Evolutionary conservation across 2,329 filamentous ascomycete species (phyloP), one percentile per base, ranked within the genome.

Genomic region (Didymella segeticola): DNA sequence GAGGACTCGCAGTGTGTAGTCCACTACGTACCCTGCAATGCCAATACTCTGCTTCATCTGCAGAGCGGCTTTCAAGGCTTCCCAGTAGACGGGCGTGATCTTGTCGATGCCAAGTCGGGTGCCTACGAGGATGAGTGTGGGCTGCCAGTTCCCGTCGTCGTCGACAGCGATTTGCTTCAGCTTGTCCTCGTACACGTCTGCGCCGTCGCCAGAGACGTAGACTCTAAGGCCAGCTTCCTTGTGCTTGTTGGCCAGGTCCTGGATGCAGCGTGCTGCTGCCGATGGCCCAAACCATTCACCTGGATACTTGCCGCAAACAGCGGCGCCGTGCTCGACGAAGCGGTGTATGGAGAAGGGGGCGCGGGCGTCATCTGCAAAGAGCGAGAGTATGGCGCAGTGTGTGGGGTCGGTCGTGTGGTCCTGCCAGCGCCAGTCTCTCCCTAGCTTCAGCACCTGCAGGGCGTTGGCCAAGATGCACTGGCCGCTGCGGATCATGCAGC

Each of bases 221-320:
- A 98, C 91, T 37, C 87, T 85, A 11, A 98, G 78, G 1, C 81
- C 83, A 4, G 83, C 80, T 42, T 86, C 80, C 47, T 80, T 74
- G 60, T 88, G 82, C 56, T 85, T 81, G 55, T 88, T 88, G 20
- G 87, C 86, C 30, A 99, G 80, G 17, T 90, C 90, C 73, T 95
- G 89, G 62, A 99, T 97, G 74, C 95, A 98, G 51, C 89, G 86
- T 39, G 95, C 93, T 9, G 95, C 96, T 6, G 95, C 95, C 15
- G 92, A 97, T n/a, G 95, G 95, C 0, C 95, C 95, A 76, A 99
- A 99, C 95, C 95, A 99, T 76, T 98, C 91, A 30, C 95, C 95
- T 0, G 95, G 95, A 68, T 96, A 90, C 75, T 96, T 98, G 4
- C 91, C 93, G 74, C 95, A 99, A 2, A 89, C 88, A 29, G 84